These are phyloP conservation scores for Ophiostoma triangulosporum DNA, from an alignment of 2,329 filamentous ascomycete genomes.

Conservation along the genomic window DNA sequence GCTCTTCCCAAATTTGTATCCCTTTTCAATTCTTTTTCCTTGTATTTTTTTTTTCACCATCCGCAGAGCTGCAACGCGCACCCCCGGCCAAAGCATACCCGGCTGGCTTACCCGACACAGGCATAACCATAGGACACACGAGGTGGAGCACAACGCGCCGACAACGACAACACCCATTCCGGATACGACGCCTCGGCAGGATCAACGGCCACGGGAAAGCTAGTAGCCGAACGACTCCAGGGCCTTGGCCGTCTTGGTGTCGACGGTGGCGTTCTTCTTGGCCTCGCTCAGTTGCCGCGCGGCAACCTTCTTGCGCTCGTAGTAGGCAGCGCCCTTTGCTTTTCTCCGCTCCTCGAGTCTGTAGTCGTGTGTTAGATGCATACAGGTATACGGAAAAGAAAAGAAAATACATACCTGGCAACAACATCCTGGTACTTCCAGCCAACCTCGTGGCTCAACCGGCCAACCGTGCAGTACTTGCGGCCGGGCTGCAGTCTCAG, in stretches of 20 bases:
- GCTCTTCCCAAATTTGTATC: constrained; percentile 3
- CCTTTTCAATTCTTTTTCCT: constrained; percentile 4
- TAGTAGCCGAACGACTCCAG: constrained; percentile 91
- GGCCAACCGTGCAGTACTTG: constrained; percentile 99
- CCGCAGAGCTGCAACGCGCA: not conserved
- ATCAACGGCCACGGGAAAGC: constrained; percentile 12
- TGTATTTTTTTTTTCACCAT: not conserved
- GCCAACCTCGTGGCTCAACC: constrained; percentile 96
- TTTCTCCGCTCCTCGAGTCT: constrained; percentile 99
- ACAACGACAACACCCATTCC: not conserved
- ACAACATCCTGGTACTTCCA: constrained; percentile 99
- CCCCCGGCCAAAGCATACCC: not conserved
- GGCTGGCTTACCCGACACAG: not conserved
- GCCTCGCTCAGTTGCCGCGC: constrained; percentile 82
- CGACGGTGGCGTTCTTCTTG: constrained; percentile 80
- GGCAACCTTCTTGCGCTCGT: constrained; percentile 98
- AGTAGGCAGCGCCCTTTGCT: constrained; percentile 98
- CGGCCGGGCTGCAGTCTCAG: constrained; percentile 95
- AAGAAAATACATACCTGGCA: constrained; percentile 60
- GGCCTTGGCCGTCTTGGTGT: constrained; percentile 76
- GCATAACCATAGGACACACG: not conserved
- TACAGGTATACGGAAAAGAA: not conserved
- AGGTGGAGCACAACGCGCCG: not conserved
- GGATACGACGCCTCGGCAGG: not conserved
- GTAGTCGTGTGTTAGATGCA: constrained; percentile 12